phyloP scores from a whole-genome alignment of 805 yeast species.

The Dipodascus geniculatus region DNA sequence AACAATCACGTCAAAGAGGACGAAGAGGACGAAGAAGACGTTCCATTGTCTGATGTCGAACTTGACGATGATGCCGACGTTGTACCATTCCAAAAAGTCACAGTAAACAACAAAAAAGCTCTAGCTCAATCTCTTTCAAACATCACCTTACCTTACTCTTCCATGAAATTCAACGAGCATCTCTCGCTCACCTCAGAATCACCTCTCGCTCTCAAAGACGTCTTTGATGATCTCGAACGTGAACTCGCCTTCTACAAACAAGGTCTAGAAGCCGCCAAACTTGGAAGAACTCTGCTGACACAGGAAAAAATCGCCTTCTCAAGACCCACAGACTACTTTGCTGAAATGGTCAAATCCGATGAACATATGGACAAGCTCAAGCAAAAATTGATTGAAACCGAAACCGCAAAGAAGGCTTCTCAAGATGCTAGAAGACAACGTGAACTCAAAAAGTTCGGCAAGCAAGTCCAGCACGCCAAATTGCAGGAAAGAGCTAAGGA shows the following conservation, averaged over 20 bases:
- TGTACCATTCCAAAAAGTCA: conserved; percentile 81
- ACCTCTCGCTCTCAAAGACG: conserved; percentile 58
- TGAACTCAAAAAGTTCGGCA: conserved; percentile 90
- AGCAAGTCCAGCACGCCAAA: conserved; percentile 90
- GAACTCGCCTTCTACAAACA: conserved; percentile 93
- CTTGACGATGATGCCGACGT: conserved; percentile 90
- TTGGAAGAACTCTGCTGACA: conserved; percentile 51
- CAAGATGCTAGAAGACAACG: conserved; percentile 93
- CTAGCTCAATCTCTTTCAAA: conserved; percentile 21
- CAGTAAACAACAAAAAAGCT: conserved; percentile 82
- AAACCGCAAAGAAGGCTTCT: conserved; percentile 62
- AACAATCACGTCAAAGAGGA: conserved; percentile 34
- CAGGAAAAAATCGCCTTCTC: conserved; percentile 76
- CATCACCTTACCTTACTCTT: conserved; percentile 39
- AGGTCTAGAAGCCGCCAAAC: conserved; percentile 71
- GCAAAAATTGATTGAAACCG: conserved; percentile 65
- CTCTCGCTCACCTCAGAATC: conserved; percentile 55
- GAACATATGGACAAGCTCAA: conserved; percentile 95
- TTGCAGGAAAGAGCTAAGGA: conserved; percentile 88
- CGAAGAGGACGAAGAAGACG: conserved; percentile 64
- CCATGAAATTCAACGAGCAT: conserved; percentile 72
- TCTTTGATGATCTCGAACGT: conserved; percentile 91
- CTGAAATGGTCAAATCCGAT: conserved; percentile 96
- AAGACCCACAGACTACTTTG: conserved; percentile 92
- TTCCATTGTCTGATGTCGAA: conserved; percentile 84